Evolutionary conservation across 140 eudicot genomes (phyloP).

Genomic region (Stevia rebaudiana): DNA sequence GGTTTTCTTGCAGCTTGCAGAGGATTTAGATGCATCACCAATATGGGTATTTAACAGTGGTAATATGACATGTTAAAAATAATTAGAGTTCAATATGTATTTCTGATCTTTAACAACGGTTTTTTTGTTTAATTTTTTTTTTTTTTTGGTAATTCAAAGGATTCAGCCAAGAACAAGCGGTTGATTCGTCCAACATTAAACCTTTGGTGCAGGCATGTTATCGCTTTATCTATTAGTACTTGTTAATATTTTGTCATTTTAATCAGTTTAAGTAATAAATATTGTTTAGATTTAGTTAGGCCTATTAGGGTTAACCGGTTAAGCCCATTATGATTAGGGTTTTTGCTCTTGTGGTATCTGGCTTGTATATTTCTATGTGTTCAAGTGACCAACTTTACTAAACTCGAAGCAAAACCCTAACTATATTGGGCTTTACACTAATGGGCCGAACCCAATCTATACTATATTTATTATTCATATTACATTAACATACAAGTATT

Average conservation of each 20-base stretch:
- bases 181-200: conserved; percentile 45
- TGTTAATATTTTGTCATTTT: neutral
- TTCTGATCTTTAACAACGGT: neutral
- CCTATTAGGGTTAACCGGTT: too few relatives aligned
- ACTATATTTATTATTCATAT: neutral
- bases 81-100: neutral
- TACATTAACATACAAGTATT: neutral
- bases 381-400: too few relatives aligned
- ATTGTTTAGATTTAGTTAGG: too few relatives aligned
- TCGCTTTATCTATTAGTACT: neutral
- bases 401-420: too few relatives aligned
- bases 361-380: too few relatives aligned
- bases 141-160: conserved; percentile 36
- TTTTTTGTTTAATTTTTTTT: neutral
- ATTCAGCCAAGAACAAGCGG: conserved; percentile 61
- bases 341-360: too few relatives aligned
- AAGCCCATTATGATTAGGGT: too few relatives aligned
- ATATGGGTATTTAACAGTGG: conserved; percentile 95
- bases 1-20: conserved; percentile 65
- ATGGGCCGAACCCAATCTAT: too few relatives aligned
- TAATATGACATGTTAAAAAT: conserved; percentile 15
- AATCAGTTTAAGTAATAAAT: neutral
- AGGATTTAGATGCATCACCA: conserved; percentile 87
- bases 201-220: conserved; percentile 70
- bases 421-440: too few relatives aligned